Evolutionary conservation across 2,329 filamentous ascomycete species (phyloP), one percentile per base, ranked within the genome.

Genomic region (Neopestalotiopsis sp.): DNA sequence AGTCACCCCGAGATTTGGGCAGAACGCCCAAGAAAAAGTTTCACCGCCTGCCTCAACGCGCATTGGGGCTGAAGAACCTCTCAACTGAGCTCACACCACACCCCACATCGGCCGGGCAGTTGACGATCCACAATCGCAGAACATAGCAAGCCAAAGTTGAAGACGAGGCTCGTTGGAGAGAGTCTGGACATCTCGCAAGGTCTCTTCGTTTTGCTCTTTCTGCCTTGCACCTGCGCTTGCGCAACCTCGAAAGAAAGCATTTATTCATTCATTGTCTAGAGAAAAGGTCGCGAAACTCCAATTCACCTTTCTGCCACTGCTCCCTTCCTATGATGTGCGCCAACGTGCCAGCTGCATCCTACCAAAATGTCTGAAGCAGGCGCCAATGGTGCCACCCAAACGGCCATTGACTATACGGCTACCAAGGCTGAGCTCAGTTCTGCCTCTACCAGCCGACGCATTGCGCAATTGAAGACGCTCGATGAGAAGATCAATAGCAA

Each of bases 371-470:
- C 84, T 82, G 84, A 86, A 82, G 80, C 79, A 76, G 80, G 80
- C 77, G 78, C 80, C 74, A 82, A 83, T 76, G 81, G 80, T 73
- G 74, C 78, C 68, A 75, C 76, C 64, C 74, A 78, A 71, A 75
- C 79, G 73, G 76, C 77, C 73, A 78, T 90, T 71, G 86, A 91
- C 79, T 79, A 88, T 73, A 78, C 79, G 67, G 80, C 83, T 69
- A 82, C 82, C 67, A 85, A 83, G 74, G 79, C 81, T 63, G 86
- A 85, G 65, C 80, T 92, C 70, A 83, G 84, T 65, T 90, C 89
- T 57, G 91, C 91, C 61, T 92, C 90, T 7, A 91, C 90, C 14
- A 80, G 82, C 42, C 74, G 80, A 24, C 86, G 91, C 62, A 86
- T 88, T 72, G 77, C 84, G 66, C 84, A 86, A 74, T 79, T 92